Conservation (phyloP, 768 basidiomycete species). For the Phlebiopsis gigantea region DNA sequence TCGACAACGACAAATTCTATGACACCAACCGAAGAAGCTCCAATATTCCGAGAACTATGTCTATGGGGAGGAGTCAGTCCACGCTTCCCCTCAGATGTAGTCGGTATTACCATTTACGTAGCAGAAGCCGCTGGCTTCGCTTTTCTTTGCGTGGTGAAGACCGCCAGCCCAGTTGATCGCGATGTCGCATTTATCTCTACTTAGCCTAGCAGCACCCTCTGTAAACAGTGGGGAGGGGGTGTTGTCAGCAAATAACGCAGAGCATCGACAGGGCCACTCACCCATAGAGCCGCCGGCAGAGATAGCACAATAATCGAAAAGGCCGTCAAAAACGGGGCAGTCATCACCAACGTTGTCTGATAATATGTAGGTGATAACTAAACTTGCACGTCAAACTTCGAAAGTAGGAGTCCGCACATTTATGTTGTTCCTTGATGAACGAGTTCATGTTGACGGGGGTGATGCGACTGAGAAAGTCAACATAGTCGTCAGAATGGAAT, state of each 20-base stretch:
- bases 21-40: conserved; percentile 73
- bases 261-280: conserved; percentile 40
- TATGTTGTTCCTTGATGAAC: conserved; percentile 91
- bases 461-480: conserved; percentile 92
- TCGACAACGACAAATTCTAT: background rate
- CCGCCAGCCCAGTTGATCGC: conserved; percentile 99
- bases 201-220: conserved; percentile 97
- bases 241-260: background rate
- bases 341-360: conserved; percentile 97
- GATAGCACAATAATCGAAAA: conserved; percentile 99
- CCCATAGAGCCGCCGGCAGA: conserved; percentile 99
- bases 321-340: conserved; percentile 96
- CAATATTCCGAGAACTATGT: conserved; percentile 95
- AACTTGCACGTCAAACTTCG: background rate
- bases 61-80: conserved; percentile 42
- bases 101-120: conserved; percentile 97
- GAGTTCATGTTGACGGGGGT: conserved; percentile 94
- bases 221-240: background rate
- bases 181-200: conserved; percentile 96
- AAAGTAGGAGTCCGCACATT: conserved; percentile 48
- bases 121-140: conserved; percentile 98
- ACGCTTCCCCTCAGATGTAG: too few species aligned
- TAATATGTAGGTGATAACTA: background rate
- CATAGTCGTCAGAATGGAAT: conserved; percentile 98
- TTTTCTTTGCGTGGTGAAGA: conserved; percentile 97